These are phyloP conservation scores for Candida insectorum DNA, from an alignment of 805 yeast genomes.

Conservation along the genomic window DNA sequence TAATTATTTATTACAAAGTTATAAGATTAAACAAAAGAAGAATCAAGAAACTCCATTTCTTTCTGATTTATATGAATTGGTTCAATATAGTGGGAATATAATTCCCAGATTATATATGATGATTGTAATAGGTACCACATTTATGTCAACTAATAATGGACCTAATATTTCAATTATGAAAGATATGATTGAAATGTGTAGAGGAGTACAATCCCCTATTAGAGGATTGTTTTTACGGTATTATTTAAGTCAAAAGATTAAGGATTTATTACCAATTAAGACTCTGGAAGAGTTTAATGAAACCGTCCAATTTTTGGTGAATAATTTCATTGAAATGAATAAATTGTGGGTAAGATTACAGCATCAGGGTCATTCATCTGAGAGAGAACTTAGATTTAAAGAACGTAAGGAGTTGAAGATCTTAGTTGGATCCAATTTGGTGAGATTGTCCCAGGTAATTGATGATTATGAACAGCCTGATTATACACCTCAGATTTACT, in stretches of 20 bases:
- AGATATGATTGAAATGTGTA: constrained; percentile 96
- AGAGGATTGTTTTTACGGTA: constrained; percentile 88
- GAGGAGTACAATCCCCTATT: constrained; percentile 94
- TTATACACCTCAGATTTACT: constrained; percentile 27
- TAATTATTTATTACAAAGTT: constrained; percentile 60
- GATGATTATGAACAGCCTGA: constrained; percentile 47
- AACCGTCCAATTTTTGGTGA: constrained; percentile 72
- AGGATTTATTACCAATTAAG: constrained; percentile 53
- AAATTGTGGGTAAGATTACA: constrained; percentile 96
- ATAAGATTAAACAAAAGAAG: constrained; percentile 58
- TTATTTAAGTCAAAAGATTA: constrained; percentile 80
- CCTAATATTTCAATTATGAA: constrained; percentile 84
- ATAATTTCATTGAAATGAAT: constrained; percentile 95
- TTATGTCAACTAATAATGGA: constrained; percentile 72
- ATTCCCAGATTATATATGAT: constrained; percentile 88
- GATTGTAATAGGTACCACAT: constrained; percentile 93
- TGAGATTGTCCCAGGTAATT: constrained; percentile 81
- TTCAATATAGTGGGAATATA: constrained; percentile 92
- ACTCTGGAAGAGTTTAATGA: constrained; percentile 48
- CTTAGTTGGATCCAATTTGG: constrained; percentile 88
- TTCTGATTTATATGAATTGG: constrained; percentile 89
- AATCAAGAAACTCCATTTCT: constrained; percentile 34
- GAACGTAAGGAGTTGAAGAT: constrained; percentile 90
- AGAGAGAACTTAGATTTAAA: constrained; percentile 63
- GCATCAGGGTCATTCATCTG: constrained; percentile 90